Evolutionary conservation across 139 green algal genomes (phyloP).

Genomic region (Auxenochlorella protothecoides): DNA sequence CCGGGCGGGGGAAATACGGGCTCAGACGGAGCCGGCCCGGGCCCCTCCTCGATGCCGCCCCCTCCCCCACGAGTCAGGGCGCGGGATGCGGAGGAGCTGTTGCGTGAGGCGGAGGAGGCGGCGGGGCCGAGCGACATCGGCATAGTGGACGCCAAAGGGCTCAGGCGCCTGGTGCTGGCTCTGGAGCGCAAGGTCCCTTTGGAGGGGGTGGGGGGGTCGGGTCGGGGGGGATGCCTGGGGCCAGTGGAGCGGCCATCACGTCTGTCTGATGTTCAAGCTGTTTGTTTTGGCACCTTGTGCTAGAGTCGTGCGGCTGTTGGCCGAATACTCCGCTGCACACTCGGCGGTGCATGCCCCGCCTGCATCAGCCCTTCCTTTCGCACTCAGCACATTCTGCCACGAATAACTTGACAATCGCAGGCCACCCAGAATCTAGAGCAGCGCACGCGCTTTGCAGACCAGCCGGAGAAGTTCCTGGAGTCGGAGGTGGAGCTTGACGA

Average conservation of each 20-base stretch:
- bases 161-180: slow-evolving; percentile 48
- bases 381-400: background rate
- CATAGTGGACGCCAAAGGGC: slow-evolving; percentile 49
- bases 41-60: no score
- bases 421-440: slow-evolving; percentile 69
- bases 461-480: slow-evolving; percentile 87
- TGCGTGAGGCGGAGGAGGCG: slow-evolving; percentile 62
- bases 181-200: slow-evolving; percentile 57
- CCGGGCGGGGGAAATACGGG: no score
- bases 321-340: background rate
- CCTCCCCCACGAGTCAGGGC: background rate
- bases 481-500: slow-evolving; percentile 91
- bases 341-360: background rate
- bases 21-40: no score
- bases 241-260: background rate
- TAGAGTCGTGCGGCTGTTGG: background rate
- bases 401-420: slow-evolving; percentile 7
- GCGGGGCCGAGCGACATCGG: slow-evolving; percentile 49
- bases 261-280: no score
- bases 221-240: background rate
- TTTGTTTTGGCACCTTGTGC: no score
- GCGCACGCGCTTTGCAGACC: slow-evolving; percentile 71
- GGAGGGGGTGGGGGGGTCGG: background rate
- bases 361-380: no score
- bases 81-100: slow-evolving; percentile 51